Percentiles rank a stretch among this genome's conserved stretches.
Evolutionary conservation across 352 stramenopile species (phyloP).

Genomic region (Globisporangium cylindrosporum): DNA sequence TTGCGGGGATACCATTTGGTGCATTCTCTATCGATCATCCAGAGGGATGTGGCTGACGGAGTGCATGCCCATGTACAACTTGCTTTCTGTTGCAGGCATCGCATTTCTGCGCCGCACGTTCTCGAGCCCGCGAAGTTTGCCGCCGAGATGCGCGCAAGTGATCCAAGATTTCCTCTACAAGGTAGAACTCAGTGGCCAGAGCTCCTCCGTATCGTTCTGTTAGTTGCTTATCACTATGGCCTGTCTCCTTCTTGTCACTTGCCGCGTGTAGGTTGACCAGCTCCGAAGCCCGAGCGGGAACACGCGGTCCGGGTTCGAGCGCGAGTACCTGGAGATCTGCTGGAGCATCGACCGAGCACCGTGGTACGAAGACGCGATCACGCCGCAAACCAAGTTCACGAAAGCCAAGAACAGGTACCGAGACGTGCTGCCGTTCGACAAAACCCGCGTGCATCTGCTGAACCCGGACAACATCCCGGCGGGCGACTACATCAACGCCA

Average conservation of each 20-base stretch:
- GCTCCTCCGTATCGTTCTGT: not conserved
- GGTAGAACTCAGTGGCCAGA: not conserved
- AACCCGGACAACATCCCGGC: constrained; percentile 10
- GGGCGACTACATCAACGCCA: constrained; percentile 78
- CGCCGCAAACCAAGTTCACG: constrained; percentile 62
- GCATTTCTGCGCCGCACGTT: constrained; percentile 23
- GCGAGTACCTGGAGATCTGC: constrained; percentile 67
- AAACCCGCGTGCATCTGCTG: constrained; percentile 58
- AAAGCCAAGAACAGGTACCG: constrained; percentile 75
- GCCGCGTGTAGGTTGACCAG: constrained; percentile 22
- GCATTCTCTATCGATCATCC: not conserved
- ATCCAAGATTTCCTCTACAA: constrained; percentile 19
- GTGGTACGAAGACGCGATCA: constrained; percentile 52
- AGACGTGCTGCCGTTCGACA: constrained; percentile 74
- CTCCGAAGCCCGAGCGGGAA: constrained; percentile 29
- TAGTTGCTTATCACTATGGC: not conserved
- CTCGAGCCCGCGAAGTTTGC: not conserved
- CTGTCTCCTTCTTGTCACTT: not conserved
- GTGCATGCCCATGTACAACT: not conserved
- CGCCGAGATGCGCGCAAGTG: constrained; percentile 14
- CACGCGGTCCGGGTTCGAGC: constrained; percentile 43
- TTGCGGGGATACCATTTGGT: not conserved
- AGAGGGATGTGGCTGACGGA: not conserved
- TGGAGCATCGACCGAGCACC: constrained; percentile 50
- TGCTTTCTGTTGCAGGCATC: constrained; percentile 10